These are phyloP conservation scores for Entonaema liquescens DNA, from an alignment of 495 filamentous ascomycete species.

Conservation along the genomic window DNA sequence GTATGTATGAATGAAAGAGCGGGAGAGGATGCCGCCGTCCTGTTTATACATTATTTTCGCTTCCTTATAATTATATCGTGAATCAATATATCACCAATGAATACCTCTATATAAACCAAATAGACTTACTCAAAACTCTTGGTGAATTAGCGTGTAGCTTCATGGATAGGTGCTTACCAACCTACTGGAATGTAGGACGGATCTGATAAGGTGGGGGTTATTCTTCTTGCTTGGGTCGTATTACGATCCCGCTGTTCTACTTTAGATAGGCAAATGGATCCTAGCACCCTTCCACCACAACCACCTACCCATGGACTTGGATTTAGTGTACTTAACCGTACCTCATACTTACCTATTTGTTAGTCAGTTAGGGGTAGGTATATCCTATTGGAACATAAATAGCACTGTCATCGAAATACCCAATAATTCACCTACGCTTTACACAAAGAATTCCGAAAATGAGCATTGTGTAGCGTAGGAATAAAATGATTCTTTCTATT, in stretches of 20 bases:
- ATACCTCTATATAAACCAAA: not conserved
- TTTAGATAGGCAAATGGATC: too few species aligned
- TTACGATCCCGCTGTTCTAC: not conserved
- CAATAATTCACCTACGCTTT: not conserved
- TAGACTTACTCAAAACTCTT: not conserved
- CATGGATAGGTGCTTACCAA: not conserved
- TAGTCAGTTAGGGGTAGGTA: not conserved
- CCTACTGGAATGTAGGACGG: not conserved
- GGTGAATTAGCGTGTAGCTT: not conserved
- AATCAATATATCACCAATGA: not conserved
- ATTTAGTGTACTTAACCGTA: not conserved
- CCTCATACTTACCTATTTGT: not conserved
- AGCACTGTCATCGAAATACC: too few species aligned
- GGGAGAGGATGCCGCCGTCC: not conserved
- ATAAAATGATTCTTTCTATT: conserved; percentile 1
- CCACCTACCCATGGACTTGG: not conserved
- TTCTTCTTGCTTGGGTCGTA: not conserved
- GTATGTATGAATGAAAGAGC: not conserved
- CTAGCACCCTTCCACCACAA: too few species aligned
- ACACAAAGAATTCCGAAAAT: not conserved
- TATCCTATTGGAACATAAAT: too few species aligned
- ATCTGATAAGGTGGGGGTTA: not conserved
- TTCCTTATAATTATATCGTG: not conserved
- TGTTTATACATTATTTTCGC: not conserved
- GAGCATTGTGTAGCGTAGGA: not conserved